Conservation (phyloP, 2,329 filamentous ascomycete species). For the Pseudogymnoascus sp. region DNA sequence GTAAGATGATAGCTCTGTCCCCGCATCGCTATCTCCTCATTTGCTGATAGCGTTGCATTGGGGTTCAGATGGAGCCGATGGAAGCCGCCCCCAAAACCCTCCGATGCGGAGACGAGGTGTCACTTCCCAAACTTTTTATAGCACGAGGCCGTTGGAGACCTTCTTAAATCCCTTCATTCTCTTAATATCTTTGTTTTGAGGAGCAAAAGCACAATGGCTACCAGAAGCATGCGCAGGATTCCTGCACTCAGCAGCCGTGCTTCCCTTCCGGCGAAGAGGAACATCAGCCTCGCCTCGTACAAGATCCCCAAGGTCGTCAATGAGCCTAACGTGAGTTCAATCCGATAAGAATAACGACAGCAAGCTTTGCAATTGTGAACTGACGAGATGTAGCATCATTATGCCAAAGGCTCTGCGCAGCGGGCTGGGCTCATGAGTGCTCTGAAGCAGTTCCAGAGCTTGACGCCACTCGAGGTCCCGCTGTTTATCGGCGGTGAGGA, state of each 20-base stretch:
- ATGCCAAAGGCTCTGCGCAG: slow-evolving; percentile 73
- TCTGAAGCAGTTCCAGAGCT: slow-evolving; percentile 59
- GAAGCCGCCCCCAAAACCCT: background rate
- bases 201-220: background rate
- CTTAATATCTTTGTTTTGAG: background rate
- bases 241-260: background rate
- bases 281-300: slow-evolving; percentile 44
- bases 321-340: slow-evolving; percentile 77
- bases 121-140: background rate
- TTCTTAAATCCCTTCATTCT: background rate
- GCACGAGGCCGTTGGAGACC: background rate
- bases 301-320: slow-evolving; percentile 81
- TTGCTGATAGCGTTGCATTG: slow-evolving; percentile 7
- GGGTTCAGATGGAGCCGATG: background rate
- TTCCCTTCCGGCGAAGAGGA: background rate
- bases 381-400: slow-evolving; percentile 61
- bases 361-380: background rate
- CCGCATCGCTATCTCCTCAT: slow-evolving; percentile 8
- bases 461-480: slow-evolving; percentile 67
- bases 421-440: slow-evolving; percentile 68
- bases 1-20: slow-evolving; percentile 2
- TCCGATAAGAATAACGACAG: background rate
- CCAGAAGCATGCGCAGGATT: background rate
- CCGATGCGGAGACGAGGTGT: background rate
- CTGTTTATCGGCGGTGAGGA: slow-evolving; percentile 76